phyloP scores from a whole-genome alignment of 1,284 basidiomycete genomes.

The Cutaneotrichosporon arboriforme region DNA sequence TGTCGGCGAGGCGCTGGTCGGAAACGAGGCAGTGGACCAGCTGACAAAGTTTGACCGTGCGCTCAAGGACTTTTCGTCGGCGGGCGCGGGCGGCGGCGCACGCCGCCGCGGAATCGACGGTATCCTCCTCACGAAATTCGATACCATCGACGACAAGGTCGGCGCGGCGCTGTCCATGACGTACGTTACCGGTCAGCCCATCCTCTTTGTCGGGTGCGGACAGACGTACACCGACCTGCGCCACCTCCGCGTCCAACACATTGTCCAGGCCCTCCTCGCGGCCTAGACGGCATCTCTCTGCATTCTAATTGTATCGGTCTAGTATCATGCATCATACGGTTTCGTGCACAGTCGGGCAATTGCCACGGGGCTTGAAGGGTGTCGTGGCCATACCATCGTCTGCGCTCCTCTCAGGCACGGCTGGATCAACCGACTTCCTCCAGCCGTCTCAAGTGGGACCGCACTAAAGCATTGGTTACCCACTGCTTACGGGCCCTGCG shows the following conservation, averaged over 20 bases:
- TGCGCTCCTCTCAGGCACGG: no score
- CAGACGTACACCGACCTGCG: slow-evolving; percentile 94
- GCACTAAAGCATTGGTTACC: no score
- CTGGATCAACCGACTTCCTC: no score
- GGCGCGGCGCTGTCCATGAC: slow-evolving; percentile 96
- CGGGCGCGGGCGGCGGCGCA: slow-evolving; percentile 45
- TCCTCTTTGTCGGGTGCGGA: slow-evolving; percentile 91
- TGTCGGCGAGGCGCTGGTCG: slow-evolving; percentile 91
- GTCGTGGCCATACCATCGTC: no score
- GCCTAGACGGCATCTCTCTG: slow-evolving; percentile 41
- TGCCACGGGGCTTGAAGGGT: no score
- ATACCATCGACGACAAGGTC: slow-evolving; percentile 77
- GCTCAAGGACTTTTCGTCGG: slow-evolving; percentile 67
- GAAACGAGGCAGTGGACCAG: slow-evolving; percentile 95
- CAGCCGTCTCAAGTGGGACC: no score
- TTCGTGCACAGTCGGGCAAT: no score
- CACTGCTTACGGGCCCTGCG: no score
- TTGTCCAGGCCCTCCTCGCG: slow-evolving; percentile 76
- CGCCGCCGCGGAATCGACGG: slow-evolving; percentile 78
- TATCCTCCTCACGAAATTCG: slow-evolving; percentile 95
- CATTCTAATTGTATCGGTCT: no score
- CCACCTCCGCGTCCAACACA: slow-evolving; percentile 81
- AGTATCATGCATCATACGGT: no score
- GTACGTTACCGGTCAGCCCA: slow-evolving; percentile 92
- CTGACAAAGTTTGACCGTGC: slow-evolving; percentile 89